Evolutionary conservation across 148 eudicot species (phyloP).

Genomic region (Dianthus caryophyllus): DNA sequence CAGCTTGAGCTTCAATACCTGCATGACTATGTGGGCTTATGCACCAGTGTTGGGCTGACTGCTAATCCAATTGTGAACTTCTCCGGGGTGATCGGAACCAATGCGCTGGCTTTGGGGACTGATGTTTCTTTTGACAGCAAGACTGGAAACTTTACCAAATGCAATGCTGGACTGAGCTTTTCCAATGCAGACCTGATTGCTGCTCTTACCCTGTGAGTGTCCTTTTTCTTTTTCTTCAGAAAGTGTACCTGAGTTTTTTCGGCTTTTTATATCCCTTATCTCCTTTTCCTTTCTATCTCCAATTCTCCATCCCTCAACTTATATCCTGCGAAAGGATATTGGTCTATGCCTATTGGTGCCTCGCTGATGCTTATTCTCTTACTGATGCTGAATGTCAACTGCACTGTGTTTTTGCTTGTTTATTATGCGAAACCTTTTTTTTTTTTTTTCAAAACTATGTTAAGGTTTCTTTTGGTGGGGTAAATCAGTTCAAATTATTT

Average conservation of each 20-base stretch:
- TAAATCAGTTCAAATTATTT: not conserved
- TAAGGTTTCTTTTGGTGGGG: not conserved
- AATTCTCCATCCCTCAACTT: not conserved
- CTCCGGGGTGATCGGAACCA: conserved; percentile 57
- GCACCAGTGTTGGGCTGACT: conserved; percentile 57
- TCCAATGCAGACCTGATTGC: conserved; percentile 51
- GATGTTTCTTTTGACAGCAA: conserved; percentile 57
- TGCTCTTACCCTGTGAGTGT: conserved; percentile 55
- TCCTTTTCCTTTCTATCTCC: no score
- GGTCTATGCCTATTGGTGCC: no score
- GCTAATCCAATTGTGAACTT: conserved; percentile 56
- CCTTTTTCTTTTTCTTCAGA: not conserved
- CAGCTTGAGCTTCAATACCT: conserved; percentile 67
- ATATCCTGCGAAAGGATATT: no score
- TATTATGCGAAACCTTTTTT: no score
- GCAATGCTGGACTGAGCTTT: conserved; percentile 59
- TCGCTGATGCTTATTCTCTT: no score
- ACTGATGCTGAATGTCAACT: no score
- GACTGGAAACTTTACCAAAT: conserved; percentile 46
- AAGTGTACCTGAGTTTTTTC: no score
- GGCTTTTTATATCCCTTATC: no score
- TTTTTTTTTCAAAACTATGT: no score
- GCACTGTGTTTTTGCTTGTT: no score
- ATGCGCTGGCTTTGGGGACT: conserved; percentile 40
- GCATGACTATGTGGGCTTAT: conserved; percentile 63